Percentiles rank a stretch among this genome's conserved stretches.
Conservation (phyloP, 768 basidiomycete species). For the Hebeloma cylindrosporum region DNA sequence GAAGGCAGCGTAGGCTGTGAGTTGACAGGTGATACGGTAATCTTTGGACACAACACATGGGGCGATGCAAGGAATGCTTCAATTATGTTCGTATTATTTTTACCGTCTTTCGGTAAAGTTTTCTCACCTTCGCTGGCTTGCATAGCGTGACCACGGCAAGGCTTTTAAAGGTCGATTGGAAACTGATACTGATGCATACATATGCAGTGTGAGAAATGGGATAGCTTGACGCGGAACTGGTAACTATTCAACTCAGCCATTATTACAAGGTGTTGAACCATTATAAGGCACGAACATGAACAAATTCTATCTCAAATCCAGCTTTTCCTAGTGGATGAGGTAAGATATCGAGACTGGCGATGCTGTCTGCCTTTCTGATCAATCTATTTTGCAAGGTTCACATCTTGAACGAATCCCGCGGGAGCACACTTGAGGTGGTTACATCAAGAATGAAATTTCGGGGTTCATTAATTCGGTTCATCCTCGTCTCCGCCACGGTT, state of each 20-base stretch:
- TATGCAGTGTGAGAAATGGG: constrained; percentile 90
- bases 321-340: constrained; percentile 92
- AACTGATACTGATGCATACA: neutral
- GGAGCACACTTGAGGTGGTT: constrained; percentile 93
- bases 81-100: constrained; percentile 61
- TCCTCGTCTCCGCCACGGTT: constrained; percentile 90
- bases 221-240: constrained; percentile 89
- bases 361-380: neutral
- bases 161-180: neutral
- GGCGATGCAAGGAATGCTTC: constrained; percentile 72
- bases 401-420: constrained; percentile 85
- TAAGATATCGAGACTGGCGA: constrained; percentile 26
- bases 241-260: constrained; percentile 23
- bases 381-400: constrained; percentile 62
- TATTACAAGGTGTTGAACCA: constrained; percentile 1
- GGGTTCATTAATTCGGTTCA: constrained; percentile 70
- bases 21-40: constrained; percentile 87
- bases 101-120: neutral
- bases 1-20: constrained; percentile 64
- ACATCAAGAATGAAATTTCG: constrained; percentile 87
- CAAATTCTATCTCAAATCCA: constrained; percentile 67
- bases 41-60: constrained; percentile 64
- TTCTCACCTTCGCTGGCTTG: constrained; percentile 6
- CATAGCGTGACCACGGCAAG: constrained; percentile 76
- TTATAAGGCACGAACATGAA: constrained; percentile 57